phyloP scores from a whole-genome alignment of 768 basidiomycete species.

The Thelephora ganbajun region DNA sequence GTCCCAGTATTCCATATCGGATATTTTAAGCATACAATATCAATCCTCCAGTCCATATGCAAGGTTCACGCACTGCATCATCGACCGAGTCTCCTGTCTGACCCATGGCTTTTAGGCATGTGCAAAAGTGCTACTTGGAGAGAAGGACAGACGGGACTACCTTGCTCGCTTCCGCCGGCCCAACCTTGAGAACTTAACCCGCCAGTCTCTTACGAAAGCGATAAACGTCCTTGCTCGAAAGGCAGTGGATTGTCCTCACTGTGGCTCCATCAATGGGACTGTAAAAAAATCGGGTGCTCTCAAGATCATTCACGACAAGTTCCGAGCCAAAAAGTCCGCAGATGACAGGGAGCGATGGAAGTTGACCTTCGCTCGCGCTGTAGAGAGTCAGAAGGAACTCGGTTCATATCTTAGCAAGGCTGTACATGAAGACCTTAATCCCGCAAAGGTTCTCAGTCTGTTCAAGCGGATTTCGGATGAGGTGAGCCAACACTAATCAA shows the following conservation, averaged over 20 bases:
- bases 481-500: conserved; percentile 24
- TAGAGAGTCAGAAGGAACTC: conserved; percentile 81
- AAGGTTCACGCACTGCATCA: conserved; percentile 43
- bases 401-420: conserved; percentile 77
- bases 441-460: conserved; percentile 83
- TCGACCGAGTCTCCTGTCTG: conserved; percentile 1
- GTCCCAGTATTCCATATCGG: conserved; percentile 98
- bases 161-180: conserved; percentile 86
- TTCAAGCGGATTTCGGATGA: conserved; percentile 90
- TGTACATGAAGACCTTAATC: conserved; percentile 85
- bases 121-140: conserved; percentile 80
- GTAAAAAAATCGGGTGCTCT: conserved; percentile 93
- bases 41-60: conserved; percentile 90
- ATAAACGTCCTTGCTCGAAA: conserved; percentile 84
- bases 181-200: conserved; percentile 85
- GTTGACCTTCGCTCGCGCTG: conserved; percentile 63
- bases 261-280: conserved; percentile 83
- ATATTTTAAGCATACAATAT: conserved; percentile 92
- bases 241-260: conserved; percentile 84
- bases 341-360: conserved; percentile 85
- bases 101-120: conserved; percentile 46
- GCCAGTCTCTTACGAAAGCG: conserved; percentile 67
- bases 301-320: conserved; percentile 97
- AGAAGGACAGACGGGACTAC: conserved; percentile 70
- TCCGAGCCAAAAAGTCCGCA: conserved; percentile 83